Evolutionary conservation across 2,329 filamentous ascomycete genomes (phyloP), one percentile per base, ranked within the genome.

Genomic region (Simplicillium aogashimaense): DNA sequence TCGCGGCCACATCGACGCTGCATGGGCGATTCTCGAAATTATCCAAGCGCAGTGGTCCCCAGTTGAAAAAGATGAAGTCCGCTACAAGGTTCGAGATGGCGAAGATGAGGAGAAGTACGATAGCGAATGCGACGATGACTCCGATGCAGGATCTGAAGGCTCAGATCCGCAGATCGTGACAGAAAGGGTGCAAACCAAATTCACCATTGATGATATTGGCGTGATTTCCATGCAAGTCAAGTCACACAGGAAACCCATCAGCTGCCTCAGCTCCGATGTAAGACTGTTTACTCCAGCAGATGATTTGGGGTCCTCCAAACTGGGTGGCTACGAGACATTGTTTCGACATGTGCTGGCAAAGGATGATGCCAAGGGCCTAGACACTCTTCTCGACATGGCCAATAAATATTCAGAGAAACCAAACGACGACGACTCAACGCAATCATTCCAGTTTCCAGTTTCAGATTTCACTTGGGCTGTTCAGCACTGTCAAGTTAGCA

Each of bases 131-230:
- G 54, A 60, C 1, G 54, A 57, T 3, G 53, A 53, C 3, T 49
- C 60, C 6, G 57, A 64, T 13, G 58, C 52, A 4, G 60, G 63
- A 7, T 56, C 57, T 10, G 41, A 57, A n/a, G 58, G 54, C 3
- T 57, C 61, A 1, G 61, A 58, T 2, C 56, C 59, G 4, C 59
- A 64, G 7, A 66, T 77, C 32, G 62, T 66, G 36, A 62, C 61
- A 13, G 71, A 81, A 43, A 65, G 79, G 32, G 62, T 86, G 20
- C 74, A 82, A 47, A 74, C 81, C 11, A 67, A 72, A 29, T 86
- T 84, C 54, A 92, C 86, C 0, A 73, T 90, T 39, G 83, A 92
- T 13, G 78, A 86, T 48, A 70, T 92, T 42, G 83, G 83, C 0
- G 74, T 85, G 47, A 67, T 83, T 4, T 76, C 75, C 1, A 79